Percentiles rank a stretch among this genome's conserved stretches.
These are phyloP conservation scores for Polytolypa hystricis DNA, from an alignment of 2,329 filamentous ascomycete genomes.

Conservation along the genomic window DNA sequence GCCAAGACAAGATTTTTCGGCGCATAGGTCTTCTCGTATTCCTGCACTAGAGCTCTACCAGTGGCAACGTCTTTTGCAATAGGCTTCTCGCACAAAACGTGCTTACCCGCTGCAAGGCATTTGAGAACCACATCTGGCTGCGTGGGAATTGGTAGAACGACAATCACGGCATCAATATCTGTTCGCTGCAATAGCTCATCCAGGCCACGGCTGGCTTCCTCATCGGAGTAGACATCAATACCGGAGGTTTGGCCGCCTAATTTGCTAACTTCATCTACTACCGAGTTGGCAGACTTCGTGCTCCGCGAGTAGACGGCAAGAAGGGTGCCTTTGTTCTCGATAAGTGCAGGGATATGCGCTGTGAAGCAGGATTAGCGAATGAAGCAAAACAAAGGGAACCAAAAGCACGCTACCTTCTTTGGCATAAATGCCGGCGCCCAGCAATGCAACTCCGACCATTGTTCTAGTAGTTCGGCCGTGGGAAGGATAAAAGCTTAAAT, in stretches of 20 bases:
- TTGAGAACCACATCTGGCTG: slow-evolving; percentile 42
- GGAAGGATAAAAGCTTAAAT: too few species aligned
- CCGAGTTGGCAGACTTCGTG: slow-evolving; percentile 40
- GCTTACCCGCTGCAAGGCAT: slow-evolving; percentile 41
- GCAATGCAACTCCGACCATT: slow-evolving; percentile 41
- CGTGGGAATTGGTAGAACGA: slow-evolving; percentile 42
- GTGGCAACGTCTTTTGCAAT: slow-evolving; percentile 44
- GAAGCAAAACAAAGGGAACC: slow-evolving; percentile 26
- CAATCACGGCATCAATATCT: slow-evolving; percentile 42
- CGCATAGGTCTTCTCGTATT: slow-evolving; percentile 37
- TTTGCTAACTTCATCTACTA: slow-evolving; percentile 18
- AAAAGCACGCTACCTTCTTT: slow-evolving; percentile 11
- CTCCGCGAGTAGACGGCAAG: slow-evolving; percentile 51
- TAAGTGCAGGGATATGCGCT: slow-evolving; percentile 38
- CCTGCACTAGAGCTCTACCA: slow-evolving; percentile 40
- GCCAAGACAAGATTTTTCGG: slow-evolving; percentile 31
- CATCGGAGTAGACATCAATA: slow-evolving; percentile 46
- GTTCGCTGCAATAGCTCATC: slow-evolving; percentile 36
- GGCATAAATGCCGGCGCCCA: slow-evolving; percentile 36
- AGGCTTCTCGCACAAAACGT: slow-evolving; percentile 49
- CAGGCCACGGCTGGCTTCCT: slow-evolving; percentile 33
- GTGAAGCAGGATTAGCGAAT: slow-evolving; percentile 2
- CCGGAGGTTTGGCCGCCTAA: slow-evolving; percentile 19
- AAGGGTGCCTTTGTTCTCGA: slow-evolving; percentile 35
- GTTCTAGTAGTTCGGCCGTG: too few species aligned